Evolutionary conservation across 768 basidiomycete genomes (phyloP).

Genomic region (Suillus placidus): DNA sequence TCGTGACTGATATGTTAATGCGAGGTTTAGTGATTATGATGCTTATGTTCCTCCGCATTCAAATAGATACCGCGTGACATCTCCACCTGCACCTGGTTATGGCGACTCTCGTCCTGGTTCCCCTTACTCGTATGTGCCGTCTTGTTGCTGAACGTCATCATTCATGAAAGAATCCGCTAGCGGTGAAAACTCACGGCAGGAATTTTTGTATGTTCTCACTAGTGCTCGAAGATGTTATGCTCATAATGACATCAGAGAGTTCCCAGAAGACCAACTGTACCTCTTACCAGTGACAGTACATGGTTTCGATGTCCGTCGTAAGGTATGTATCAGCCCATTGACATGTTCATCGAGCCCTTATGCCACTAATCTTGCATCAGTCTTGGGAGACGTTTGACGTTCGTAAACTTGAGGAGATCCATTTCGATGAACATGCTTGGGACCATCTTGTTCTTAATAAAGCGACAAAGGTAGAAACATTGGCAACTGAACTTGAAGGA

Average conservation of each 20-base stretch:
- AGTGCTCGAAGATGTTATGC: constrained; percentile 2
- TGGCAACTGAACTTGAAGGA: neutral
- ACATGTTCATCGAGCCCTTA: neutral
- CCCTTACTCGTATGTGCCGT: neutral
- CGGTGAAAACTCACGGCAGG: neutral
- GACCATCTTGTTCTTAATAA: constrained; percentile 59
- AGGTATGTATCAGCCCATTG: constrained; percentile 24
- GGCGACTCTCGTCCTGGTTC: neutral
- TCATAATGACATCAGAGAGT: constrained; percentile 28
- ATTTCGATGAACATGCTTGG: constrained; percentile 62
- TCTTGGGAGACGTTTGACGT: constrained; percentile 61
- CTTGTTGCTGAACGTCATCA: too few species aligned
- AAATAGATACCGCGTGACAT: neutral
- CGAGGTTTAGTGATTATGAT: neutral
- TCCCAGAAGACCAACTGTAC: constrained; percentile 56
- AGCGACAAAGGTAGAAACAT: constrained; percentile 43
- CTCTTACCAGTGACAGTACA: constrained; percentile 59
- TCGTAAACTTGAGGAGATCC: constrained; percentile 52
- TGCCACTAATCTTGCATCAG: neutral
- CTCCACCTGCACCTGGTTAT: neutral
- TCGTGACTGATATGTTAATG: neutral
- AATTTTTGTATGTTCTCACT: neutral
- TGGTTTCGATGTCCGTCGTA: constrained; percentile 64
- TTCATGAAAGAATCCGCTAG: neutral
- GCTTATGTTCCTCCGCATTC: neutral